A percentile compares a stretch with the other conserved stretches of the same genome.
phyloP scores from a whole-genome alignment of 2,329 filamentous ascomycete genomes.

The Pseudogymnoascus sp. region DNA sequence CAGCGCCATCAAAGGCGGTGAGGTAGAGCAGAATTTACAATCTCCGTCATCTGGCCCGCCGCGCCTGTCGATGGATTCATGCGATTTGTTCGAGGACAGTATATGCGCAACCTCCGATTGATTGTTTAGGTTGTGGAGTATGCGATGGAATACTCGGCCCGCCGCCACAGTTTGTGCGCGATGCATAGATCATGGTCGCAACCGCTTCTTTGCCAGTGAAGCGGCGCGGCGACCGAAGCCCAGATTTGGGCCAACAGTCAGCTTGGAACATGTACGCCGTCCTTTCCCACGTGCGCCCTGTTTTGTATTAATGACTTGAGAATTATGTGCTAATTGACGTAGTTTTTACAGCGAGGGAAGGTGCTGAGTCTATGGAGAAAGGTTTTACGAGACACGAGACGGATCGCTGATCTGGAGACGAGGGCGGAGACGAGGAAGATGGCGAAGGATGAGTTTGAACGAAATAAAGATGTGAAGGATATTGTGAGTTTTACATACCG shows the following conservation, averaged over 20 bases:
- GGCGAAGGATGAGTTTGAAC: conserved; percentile 53
- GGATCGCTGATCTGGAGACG: conserved; percentile 42
- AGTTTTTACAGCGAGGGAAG: conserved; percentile 52
- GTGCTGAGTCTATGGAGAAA: conserved; percentile 50
- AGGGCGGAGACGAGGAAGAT: conserved; percentile 48
- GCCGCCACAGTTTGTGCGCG: not conserved
- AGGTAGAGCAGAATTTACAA: not conserved
- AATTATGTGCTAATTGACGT: conserved; percentile 6
- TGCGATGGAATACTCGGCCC: not conserved
- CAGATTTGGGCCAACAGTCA: conserved; percentile 38
- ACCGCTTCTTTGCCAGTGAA: not conserved
- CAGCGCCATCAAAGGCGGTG: not conserved
- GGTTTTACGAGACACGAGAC: conserved; percentile 46
- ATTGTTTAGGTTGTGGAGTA: not conserved
- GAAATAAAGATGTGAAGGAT: conserved; percentile 48
- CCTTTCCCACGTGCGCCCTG: not conserved
- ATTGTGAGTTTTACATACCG: conserved; percentile 34
- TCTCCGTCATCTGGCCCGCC: not conserved
- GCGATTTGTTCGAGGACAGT: not conserved
- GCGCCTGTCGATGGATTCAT: not conserved
- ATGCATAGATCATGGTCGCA: not conserved
- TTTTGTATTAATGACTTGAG: too few species aligned
- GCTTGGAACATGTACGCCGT: conserved; percentile 48
- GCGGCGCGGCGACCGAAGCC: conserved; percentile 13
- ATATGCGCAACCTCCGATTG: not conserved